These are phyloP conservation scores for Articulospora tetracladia DNA, from an alignment of 495 filamentous ascomycete species.

Conservation along the genomic window DNA sequence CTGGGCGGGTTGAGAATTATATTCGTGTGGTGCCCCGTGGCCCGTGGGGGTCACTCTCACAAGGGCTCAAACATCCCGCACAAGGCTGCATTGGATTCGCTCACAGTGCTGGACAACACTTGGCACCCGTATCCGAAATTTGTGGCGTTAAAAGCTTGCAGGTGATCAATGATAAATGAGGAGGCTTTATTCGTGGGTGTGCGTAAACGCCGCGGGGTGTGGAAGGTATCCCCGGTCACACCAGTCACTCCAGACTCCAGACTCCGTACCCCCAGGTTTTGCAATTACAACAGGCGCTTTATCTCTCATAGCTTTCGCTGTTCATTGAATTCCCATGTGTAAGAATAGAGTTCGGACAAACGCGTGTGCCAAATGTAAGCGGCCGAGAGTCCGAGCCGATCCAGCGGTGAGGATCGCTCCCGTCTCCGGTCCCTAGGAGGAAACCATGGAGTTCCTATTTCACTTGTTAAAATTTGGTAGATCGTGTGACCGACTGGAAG, in stretches of 20 bases:
- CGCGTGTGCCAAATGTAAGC: neutral
- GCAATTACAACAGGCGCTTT: neutral
- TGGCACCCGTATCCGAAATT: neutral
- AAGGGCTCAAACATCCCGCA: neutral
- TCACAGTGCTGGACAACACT: neutral
- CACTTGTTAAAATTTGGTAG: neutral
- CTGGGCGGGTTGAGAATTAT: neutral
- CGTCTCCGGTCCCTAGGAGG: neutral
- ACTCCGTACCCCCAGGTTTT: neutral
- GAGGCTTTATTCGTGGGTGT: neutral
- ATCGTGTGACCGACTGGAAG: constrained; percentile 6
- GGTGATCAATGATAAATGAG: constrained; percentile 5
- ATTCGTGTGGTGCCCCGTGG: neutral
- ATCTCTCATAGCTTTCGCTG: neutral
- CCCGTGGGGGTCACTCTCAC: neutral
- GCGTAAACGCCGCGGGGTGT: neutral
- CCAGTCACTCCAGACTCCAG: neutral
- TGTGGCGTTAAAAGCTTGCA: constrained; percentile 4
- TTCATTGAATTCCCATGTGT: neutral
- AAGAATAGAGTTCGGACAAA: neutral
- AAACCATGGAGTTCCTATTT: neutral
- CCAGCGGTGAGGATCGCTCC: constrained; percentile 4
- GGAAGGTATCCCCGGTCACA: neutral
- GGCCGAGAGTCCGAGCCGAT: neutral
- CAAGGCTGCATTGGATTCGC: neutral